Base-by-base conservation (phyloP, 805 yeast genomes). In the Metschnikowia lochheadii region DNA sequence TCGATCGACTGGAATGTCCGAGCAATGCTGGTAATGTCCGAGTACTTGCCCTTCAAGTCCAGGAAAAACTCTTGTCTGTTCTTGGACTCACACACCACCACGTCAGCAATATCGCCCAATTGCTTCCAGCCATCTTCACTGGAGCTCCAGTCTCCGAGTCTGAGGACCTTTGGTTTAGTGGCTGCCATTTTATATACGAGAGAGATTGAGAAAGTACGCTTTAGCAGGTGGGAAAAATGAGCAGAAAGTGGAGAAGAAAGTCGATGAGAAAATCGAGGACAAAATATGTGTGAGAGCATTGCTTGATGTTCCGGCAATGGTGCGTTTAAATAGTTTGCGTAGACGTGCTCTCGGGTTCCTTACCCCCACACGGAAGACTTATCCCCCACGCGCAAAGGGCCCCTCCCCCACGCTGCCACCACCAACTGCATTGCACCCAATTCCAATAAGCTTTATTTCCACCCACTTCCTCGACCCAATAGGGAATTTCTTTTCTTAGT, bases 1-100 rank as follows among this genome's bases (percentile, higher is more conserved):
- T 56, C 54, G 10, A 75, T 73, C 53, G 84, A 76, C 4, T 65
- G 72, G 51, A 78, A 83, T 1, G 89, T 82, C 56, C 90, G 73
- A 44, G 71, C 68, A 49, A 77, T 73, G 40, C 66, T 67, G 34
- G 68, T 67, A 33, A 77, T 61, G 42, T 74, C 78, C 40, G 63
- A 60, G 61, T 78, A 79, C 60, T 77, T 78, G 3, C 66, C 62
- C 51, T 70, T 63, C 59, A 77, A 66, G 54, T 77, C 81, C 32
- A 53, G 18, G 52, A 78, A 56, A 54, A 78, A 78, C 58, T 75
- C 75, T 17, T 61, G 64, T 54, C 78, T 59, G 52, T 57, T 59
- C 18, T 55, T 46, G 20, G 77, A 72, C 15, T 67, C 65, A 54
- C 75, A 67, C 20, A 62, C 63, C 29, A 73, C 56, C 14, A 73